Percentiles rank a stretch among this genome's conserved stretches.
Evolutionary conservation across 2,329 filamentous ascomycete genomes (phyloP).

Genomic region (Verticillium nubilum): DNA sequence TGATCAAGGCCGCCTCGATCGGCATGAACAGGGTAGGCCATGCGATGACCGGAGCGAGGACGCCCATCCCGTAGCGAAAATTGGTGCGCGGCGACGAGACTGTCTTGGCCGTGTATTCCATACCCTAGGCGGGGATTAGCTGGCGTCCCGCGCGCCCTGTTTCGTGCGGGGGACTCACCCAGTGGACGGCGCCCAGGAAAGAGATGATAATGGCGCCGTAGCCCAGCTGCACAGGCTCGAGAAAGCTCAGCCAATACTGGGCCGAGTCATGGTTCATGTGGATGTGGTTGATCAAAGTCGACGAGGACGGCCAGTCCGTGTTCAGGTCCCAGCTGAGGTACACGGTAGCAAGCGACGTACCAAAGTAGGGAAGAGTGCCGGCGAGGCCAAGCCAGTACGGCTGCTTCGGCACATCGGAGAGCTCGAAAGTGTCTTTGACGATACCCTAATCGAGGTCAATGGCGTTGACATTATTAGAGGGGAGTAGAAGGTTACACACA

Average conservation of each 20-base stretch:
- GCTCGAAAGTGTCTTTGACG: slow-evolving; percentile 64
- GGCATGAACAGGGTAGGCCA: slow-evolving; percentile 89
- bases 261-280: slow-evolving; percentile 67
- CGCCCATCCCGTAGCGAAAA: slow-evolving; percentile 77
- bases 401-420: slow-evolving; percentile 60
- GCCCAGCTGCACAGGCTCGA: slow-evolving; percentile 85
- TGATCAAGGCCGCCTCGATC: slow-evolving; percentile 76
- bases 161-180: slow-evolving; percentile 41
- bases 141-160: background rate
- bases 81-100: slow-evolving; percentile 59
- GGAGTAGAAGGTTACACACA: slow-evolving; percentile 36
- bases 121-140: slow-evolving; percentile 39
- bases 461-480: background rate
- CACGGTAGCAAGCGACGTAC: slow-evolving; percentile 76
- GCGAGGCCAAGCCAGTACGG: slow-evolving; percentile 65
- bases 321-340: slow-evolving; percentile 81
- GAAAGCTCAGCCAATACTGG: slow-evolving; percentile 61
- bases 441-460: slow-evolving; percentile 39
- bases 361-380: slow-evolving; percentile 79
- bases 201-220: slow-evolving; percentile 92
- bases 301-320: slow-evolving; percentile 55
- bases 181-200: slow-evolving; percentile 90
- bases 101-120: slow-evolving; percentile 73
- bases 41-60: slow-evolving; percentile 72
- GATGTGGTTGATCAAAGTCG: slow-evolving; percentile 57